These are phyloP conservation scores for Zygoascus flipseniorum DNA, from an alignment of 805 yeast genomes.

Conservation along the genomic window DNA sequence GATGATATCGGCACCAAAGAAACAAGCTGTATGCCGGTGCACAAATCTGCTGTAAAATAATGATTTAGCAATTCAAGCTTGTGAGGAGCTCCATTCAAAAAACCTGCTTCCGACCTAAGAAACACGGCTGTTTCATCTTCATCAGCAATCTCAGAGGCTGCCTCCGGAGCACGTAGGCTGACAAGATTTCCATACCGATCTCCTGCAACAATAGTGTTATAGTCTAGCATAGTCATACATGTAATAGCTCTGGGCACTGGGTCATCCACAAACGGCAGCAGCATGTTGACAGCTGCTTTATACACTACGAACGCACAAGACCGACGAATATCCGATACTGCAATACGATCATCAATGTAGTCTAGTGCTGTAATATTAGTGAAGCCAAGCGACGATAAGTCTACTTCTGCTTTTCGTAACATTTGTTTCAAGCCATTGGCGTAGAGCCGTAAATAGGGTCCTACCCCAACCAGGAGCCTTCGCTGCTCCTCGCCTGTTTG, in stretches of 20 bases:
- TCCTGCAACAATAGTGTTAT: conserved; percentile 70
- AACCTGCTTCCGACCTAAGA: conserved; percentile 27
- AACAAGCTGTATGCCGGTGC: conserved; percentile 51
- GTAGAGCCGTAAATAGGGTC: conserved; percentile 46
- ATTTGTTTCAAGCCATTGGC: conserved; percentile 76
- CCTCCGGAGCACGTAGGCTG: conserved; percentile 52
- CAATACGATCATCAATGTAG: conserved; percentile 49
- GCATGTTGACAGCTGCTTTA: conserved; percentile 34
- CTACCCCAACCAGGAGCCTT: conserved; percentile 50
- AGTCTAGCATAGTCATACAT: conserved; percentile 52
- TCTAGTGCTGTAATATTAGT: conserved; percentile 46
- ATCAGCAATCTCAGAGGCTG: conserved; percentile 40
- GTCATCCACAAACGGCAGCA: conserved; percentile 66
- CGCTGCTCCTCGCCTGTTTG: conserved; percentile 31
- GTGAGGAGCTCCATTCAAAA: conserved; percentile 43
- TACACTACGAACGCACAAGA: conserved; percentile 53
- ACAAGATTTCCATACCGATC: conserved; percentile 81
- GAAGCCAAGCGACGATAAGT: conserved; percentile 31
- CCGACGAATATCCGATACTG: conserved; percentile 62
- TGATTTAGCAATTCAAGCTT: conserved; percentile 42
- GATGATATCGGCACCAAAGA: conserved; percentile 30
- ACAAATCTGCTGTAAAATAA: conserved; percentile 61
- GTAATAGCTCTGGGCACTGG: conserved; percentile 59
- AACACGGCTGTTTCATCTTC: conserved; percentile 41
- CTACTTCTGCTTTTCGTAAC: conserved; percentile 51